phyloP scores from a whole-genome alignment of 2,329 filamentous ascomycete genomes.

The Alternaria atra region DNA sequence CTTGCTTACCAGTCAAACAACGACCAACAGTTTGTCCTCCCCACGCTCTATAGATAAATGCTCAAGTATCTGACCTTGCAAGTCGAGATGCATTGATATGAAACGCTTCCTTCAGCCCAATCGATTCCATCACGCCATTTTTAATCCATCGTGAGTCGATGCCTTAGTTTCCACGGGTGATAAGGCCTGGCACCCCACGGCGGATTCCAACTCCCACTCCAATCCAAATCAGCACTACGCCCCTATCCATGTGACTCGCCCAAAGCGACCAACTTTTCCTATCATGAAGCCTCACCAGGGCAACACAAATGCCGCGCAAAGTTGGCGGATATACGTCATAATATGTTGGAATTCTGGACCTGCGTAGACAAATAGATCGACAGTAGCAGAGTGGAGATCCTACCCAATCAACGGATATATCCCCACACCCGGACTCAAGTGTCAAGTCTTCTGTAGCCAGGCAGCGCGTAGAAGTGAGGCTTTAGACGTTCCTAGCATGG shows the following conservation, averaged over 20 bases:
- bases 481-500: slow-evolving; percentile 18
- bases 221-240: slow-evolving; percentile 7
- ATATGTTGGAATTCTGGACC: slow-evolving; percentile 22
- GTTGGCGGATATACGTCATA: slow-evolving; percentile 28
- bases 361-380: slow-evolving; percentile 29
- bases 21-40: slow-evolving; percentile 5
- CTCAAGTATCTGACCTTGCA: background rate
- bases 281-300: slow-evolving; percentile 7
- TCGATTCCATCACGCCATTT: background rate
- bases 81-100: background rate
- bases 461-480: slow-evolving; percentile 22
- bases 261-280: slow-evolving; percentile 15
- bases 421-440: slow-evolving; percentile 1
- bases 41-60: background rate
- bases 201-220: slow-evolving; percentile 11
- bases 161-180: slow-evolving; percentile 11
- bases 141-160: background rate
- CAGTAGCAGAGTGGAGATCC: slow-evolving; percentile 22
- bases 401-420: slow-evolving; percentile 4
- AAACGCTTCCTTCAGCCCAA: slow-evolving; percentile 5
- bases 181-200: slow-evolving; percentile 29
- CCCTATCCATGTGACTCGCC: slow-evolving; percentile 15
- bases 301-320: slow-evolving; percentile 4
- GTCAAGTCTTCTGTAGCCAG: slow-evolving; percentile 1
- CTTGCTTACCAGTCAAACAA: background rate